These are phyloP conservation scores for Pythium dissotocum DNA, from an alignment of 352 stramenopile genomes.

Conservation along the genomic window DNA sequence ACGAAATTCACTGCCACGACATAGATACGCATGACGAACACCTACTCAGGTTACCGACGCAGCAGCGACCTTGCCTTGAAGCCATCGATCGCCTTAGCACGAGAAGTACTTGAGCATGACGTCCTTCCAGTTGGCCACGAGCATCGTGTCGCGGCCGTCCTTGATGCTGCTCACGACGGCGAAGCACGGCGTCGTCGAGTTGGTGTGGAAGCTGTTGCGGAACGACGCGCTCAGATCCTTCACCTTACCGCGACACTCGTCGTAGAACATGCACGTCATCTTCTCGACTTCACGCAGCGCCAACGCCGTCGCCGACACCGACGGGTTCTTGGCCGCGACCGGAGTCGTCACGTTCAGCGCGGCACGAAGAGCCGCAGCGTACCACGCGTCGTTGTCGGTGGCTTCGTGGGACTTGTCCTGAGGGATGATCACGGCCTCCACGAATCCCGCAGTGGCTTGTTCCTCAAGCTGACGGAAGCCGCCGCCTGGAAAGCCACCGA, in stretches of 20 bases:
- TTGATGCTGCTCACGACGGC: constrained; percentile 60
- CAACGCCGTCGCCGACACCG: constrained; percentile 30
- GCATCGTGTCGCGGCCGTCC: constrained; percentile 56
- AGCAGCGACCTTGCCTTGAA: background rate
- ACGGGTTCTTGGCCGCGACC: constrained; percentile 29
- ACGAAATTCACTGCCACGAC: constrained; percentile 1
- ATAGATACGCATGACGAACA: constrained; percentile 1
- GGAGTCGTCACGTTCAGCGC: constrained; percentile 29
- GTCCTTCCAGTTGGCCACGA: constrained; percentile 68
- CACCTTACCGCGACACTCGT: constrained; percentile 79
- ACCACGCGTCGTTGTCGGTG: constrained; percentile 42
- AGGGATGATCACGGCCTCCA: constrained; percentile 70
- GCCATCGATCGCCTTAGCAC: constrained; percentile 30
- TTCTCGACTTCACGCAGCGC: constrained; percentile 80
- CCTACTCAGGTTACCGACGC: background rate
- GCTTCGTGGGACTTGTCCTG: constrained; percentile 29
- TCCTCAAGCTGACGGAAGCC: constrained; percentile 20
- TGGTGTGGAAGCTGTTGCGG: constrained; percentile 63
- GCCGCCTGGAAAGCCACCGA: background rate
- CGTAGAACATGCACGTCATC: constrained; percentile 89
- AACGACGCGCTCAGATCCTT: constrained; percentile 65
- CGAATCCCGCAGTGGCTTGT: constrained; percentile 28
- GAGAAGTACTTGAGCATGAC: constrained; percentile 70
- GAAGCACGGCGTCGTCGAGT: constrained; percentile 58
- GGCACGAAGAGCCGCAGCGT: constrained; percentile 49